Percentiles rank a stretch among this genome's conserved stretches.
Evolutionary conservation across 192 early-diverging fungal genomes (phyloP).

Genomic region (Coemansia sp.): DNA sequence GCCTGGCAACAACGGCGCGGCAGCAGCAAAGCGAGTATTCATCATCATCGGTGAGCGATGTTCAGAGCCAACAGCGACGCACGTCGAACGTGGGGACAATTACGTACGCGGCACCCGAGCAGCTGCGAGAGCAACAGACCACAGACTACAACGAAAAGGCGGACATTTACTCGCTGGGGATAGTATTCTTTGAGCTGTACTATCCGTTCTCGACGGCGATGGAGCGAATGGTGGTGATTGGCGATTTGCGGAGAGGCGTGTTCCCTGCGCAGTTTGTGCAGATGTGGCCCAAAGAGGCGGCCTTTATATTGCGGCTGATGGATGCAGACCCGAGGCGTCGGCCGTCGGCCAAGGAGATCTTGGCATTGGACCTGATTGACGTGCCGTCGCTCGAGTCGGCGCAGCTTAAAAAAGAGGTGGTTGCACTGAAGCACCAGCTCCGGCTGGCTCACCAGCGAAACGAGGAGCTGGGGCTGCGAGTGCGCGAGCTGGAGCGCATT

Average conservation of each 20-base stretch:
- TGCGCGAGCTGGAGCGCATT: constrained; percentile 38
- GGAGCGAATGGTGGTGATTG: constrained; percentile 76
- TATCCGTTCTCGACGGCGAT: constrained; percentile 84
- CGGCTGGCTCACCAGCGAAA: constrained; percentile 36
- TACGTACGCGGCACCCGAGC: constrained; percentile 80
- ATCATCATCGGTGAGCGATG: background rate
- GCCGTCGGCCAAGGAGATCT: constrained; percentile 64
- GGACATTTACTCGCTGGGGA: constrained; percentile 94
- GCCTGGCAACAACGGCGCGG: constrained; percentile 74
- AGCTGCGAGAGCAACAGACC: constrained; percentile 22
- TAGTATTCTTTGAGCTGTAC: constrained; percentile 93
- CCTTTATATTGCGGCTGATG: constrained; percentile 81
- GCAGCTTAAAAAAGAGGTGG: constrained; percentile 39
- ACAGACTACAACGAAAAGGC: constrained; percentile 68
- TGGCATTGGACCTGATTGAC: constrained; percentile 67
- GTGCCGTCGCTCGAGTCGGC: constrained; percentile 48
- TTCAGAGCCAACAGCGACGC: constrained; percentile 48
- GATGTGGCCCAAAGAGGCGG: constrained; percentile 57
- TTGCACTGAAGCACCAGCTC: constrained; percentile 39
- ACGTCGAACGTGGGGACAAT: constrained; percentile 87
- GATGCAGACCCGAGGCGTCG: constrained; percentile 64
- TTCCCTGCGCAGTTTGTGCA: constrained; percentile 67
- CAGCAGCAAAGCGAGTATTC: no score
- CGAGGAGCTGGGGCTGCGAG: constrained; percentile 43
- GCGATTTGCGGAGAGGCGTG: constrained; percentile 66